Conservation (phyloP, 768 basidiomycete genomes). For the Suillus variegatus region DNA sequence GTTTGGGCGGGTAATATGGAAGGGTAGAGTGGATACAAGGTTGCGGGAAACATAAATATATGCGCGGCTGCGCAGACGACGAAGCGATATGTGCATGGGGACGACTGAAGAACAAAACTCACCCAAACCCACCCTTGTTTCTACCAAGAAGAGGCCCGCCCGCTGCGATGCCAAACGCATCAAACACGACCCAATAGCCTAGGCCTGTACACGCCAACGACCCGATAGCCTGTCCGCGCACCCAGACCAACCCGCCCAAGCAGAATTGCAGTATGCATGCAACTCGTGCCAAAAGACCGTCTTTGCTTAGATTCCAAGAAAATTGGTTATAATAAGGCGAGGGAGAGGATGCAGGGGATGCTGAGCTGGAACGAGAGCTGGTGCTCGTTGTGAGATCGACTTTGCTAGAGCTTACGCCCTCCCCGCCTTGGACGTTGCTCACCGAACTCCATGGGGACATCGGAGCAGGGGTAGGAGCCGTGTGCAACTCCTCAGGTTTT, state of each 20-base stretch:
- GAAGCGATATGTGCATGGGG: constrained; percentile 2
- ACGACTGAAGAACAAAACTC: constrained; percentile 37
- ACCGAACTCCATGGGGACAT: constrained; percentile 66
- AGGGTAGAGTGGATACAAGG: background rate
- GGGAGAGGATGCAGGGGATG: constrained; percentile 11
- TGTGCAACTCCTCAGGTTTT: constrained; percentile 44
- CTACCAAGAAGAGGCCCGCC: constrained; percentile 27
- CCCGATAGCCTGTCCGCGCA: constrained; percentile 84
- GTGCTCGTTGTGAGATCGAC: background rate
- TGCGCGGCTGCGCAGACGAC: background rate
- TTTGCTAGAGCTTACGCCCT: background rate
- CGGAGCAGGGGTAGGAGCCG: constrained; percentile 60
- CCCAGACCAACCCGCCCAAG: constrained; percentile 81
- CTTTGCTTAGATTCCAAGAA: constrained; percentile 5
- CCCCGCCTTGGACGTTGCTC: constrained; percentile 2
- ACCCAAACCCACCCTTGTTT: constrained; percentile 58
- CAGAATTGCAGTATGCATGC: constrained; percentile 46
- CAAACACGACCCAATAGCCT: constrained; percentile 97
- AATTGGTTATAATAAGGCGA: background rate
- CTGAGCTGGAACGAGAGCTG: constrained; percentile 23
- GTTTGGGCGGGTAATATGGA: background rate
- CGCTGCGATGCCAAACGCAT: constrained; percentile 75
- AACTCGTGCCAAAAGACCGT: constrained; percentile 22
- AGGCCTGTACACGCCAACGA: constrained; percentile 87
- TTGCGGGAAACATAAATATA: background rate